Evolutionary conservation across 2,329 filamentous ascomycete genomes (phyloP).

Genomic region (Coniochaeta prunicola): DNA sequence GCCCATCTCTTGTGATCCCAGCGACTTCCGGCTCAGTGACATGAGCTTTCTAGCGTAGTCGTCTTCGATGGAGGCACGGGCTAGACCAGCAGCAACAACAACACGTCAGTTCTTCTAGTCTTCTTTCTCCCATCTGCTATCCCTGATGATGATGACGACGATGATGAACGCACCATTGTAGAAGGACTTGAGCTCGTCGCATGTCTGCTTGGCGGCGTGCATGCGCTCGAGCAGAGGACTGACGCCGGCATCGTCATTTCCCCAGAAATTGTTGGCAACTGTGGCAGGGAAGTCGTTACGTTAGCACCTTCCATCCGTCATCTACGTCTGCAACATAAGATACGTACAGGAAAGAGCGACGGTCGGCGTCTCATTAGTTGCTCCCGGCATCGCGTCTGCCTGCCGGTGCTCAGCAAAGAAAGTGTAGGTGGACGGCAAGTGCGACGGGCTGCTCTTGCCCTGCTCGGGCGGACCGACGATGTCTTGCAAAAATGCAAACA

Average conservation of each 20-base stretch:
- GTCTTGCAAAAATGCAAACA: slow-evolving; percentile 1
- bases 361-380: slow-evolving; percentile 15
- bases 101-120: not conserved
- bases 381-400: slow-evolving; percentile 14
- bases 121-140: not conserved
- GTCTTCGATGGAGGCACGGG: slow-evolving; percentile 88
- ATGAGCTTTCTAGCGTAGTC: slow-evolving; percentile 90
- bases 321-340: not conserved
- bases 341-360: slow-evolving; percentile 19
- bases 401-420: not conserved
- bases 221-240: slow-evolving; percentile 87
- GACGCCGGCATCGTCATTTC: slow-evolving; percentile 96
- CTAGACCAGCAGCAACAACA: slow-evolving; percentile 40
- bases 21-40: slow-evolving; percentile 75
- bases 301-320: slow-evolving; percentile 4
- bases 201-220: slow-evolving; percentile 88
- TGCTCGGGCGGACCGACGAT: not conserved
- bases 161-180: slow-evolving; percentile 58
- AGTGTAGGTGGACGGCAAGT: not conserved
- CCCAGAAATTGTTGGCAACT: slow-evolving; percentile 99
- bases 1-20: slow-evolving; percentile 82
- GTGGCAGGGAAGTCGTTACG: not conserved
- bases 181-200: slow-evolving; percentile 87
- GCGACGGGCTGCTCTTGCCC: not conserved
- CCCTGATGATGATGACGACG: not conserved